Evolutionary conservation across 768 basidiomycete species (phyloP).

Genomic region (Artomyces pyxidatus): DNA sequence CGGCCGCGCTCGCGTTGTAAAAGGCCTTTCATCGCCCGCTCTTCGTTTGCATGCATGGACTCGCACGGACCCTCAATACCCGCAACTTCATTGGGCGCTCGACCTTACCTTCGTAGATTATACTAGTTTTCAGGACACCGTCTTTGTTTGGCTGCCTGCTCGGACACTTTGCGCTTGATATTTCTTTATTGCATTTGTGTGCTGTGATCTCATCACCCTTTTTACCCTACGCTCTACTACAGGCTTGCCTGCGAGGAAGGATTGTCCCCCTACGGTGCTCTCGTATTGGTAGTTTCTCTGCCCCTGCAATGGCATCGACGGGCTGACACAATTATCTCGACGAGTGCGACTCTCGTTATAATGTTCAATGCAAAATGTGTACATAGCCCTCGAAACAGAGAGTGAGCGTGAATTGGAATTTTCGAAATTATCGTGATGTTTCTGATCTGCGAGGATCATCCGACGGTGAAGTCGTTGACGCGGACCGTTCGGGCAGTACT

Average conservation of each 20-base stretch:
- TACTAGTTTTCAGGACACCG: conserved; percentile 5
- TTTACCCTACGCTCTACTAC: neutral
- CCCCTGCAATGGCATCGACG: neutral
- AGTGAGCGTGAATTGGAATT: no score
- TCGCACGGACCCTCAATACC: neutral
- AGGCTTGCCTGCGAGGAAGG: conserved; percentile 11
- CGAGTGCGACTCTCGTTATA: no score
- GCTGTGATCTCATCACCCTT: conserved; percentile 7
- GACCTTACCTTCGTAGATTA: neutral
- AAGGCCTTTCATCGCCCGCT: no score
- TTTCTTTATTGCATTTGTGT: conserved; percentile 6
- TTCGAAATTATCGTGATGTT: no score
- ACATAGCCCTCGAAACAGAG: no score
- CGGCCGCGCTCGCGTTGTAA: conserved; percentile 36
- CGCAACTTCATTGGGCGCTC: neutral
- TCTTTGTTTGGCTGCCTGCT: neutral
- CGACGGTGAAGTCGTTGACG: no score
- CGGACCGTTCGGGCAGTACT: no score
- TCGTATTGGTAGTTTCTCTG: neutral
- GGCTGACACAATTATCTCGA: no score
- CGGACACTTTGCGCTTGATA: conserved; percentile 9
- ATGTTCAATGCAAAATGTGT: no score
- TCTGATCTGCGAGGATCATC: no score
- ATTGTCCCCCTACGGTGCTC: neutral
- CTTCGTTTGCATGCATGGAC: neutral